Conservation (phyloP, 1,284 basidiomycete species). For the Trichosporon sp. region DNA sequence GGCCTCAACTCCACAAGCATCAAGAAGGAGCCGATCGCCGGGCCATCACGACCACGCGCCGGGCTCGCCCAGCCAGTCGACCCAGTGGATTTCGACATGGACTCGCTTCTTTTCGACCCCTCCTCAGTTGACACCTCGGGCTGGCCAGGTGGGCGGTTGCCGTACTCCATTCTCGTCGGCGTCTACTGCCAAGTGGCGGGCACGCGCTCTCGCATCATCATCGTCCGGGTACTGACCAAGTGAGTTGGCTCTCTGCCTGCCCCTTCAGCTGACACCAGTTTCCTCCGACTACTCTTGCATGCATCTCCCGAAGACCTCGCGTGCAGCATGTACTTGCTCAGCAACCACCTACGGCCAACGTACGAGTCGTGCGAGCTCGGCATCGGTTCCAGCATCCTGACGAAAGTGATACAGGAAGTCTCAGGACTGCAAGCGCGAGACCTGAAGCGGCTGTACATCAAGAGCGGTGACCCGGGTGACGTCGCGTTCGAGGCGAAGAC, state of each 20-base stretch:
- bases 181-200: slow-evolving; percentile 71
- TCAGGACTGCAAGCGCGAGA: slow-evolving; percentile 72
- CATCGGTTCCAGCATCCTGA: slow-evolving; percentile 73
- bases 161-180: slow-evolving; percentile 80
- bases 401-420: slow-evolving; percentile 76
- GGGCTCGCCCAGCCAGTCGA: slow-evolving; percentile 42
- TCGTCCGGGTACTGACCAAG: slow-evolving; percentile 80
- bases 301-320: slow-evolving; percentile 72
- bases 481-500: slow-evolving; percentile 82
- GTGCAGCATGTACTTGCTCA: slow-evolving; percentile 83
- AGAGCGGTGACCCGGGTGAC: slow-evolving; percentile 71
- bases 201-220: slow-evolving; percentile 80
- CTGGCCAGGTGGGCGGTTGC: slow-evolving; percentile 60
- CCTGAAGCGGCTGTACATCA: slow-evolving; percentile 64
- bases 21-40: slow-evolving; percentile 31
- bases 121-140: slow-evolving; percentile 55
- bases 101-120: slow-evolving; percentile 56
- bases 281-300: slow-evolving; percentile 68
- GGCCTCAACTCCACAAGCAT: neutral
- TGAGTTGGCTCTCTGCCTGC: slow-evolving; percentile 31
- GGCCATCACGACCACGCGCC: slow-evolving; percentile 21
- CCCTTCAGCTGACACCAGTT: slow-evolving; percentile 38
- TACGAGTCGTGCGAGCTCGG: slow-evolving; percentile 76
- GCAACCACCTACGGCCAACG: slow-evolving; percentile 79
- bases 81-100: slow-evolving; percentile 55